A percentile compares a stretch with the other conserved stretches of the same genome.
These are phyloP conservation scores for Aurinia saxatilis DNA, from an alignment of 345 rosid species.

Conservation along the genomic window DNA sequence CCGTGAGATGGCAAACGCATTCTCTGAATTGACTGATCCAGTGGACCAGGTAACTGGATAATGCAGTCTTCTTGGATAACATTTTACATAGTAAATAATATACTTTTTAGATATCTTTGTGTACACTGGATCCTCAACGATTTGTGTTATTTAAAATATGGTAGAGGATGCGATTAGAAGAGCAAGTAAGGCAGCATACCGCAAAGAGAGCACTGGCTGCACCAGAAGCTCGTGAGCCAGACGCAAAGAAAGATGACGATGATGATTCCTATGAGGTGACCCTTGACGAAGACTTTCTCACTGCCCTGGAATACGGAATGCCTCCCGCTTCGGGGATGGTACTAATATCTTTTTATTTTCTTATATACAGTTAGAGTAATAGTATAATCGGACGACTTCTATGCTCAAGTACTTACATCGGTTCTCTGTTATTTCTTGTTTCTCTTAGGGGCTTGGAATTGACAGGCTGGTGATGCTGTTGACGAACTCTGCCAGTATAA, in stretches of 20 bases:
- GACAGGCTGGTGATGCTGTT: conserved; percentile 90
- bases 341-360: neutral
- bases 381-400: neutral
- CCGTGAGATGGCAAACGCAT: conserved; percentile 95
- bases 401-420: neutral
- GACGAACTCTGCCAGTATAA: conserved; percentile 77
- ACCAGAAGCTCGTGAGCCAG: conserved; percentile 24
- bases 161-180: conserved; percentile 85
- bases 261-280: conserved; percentile 79
- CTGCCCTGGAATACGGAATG: conserved; percentile 95
- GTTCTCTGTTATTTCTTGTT: neutral
- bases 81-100: neutral
- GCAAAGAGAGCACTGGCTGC: conserved; percentile 52
- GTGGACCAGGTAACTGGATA: conserved; percentile 65
- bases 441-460: conserved; percentile 76
- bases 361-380: neutral
- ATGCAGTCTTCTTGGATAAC: neutral
- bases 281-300: conserved; percentile 91
- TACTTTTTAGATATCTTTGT: neutral
- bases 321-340: conserved; percentile 99
- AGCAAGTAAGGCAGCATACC: conserved; percentile 90
- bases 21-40: conserved; percentile 93
- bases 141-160: conserved; percentile 8
- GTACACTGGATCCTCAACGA: neutral
- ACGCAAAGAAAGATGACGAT: conserved; percentile 43